These are phyloP conservation scores for Gossypium davidsonii DNA, from an alignment of 441 rosid genomes.

Conservation along the genomic window DNA sequence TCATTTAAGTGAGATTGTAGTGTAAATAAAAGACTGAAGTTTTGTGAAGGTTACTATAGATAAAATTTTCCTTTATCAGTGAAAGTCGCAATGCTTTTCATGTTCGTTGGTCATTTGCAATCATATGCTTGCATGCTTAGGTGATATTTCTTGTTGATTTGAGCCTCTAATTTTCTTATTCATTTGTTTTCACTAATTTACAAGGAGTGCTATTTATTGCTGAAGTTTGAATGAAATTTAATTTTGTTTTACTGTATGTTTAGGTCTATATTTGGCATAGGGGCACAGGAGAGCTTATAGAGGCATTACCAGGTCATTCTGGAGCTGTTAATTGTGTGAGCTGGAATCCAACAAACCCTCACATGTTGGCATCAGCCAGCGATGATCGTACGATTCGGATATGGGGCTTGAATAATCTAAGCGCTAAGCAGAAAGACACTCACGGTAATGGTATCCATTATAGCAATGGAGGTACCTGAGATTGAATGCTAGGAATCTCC, in stretches of 20 bases:
- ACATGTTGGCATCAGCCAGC: conserved; percentile 69
- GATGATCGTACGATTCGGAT: conserved; percentile 72
- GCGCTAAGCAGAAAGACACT: conserved; percentile 22
- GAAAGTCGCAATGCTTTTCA: neutral
- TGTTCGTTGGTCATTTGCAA: neutral
- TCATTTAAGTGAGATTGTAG: neutral
- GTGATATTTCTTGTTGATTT: neutral
- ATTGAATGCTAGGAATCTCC: neutral
- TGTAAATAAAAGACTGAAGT: neutral
- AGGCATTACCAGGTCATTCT: conserved; percentile 51
- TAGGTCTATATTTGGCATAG: conserved; percentile 73
- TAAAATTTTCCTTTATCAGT: neutral
- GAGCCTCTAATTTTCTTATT: neutral
- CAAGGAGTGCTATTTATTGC: neutral
- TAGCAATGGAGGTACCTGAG: conserved; percentile 39
- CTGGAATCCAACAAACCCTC: conserved; percentile 65
- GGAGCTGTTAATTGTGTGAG: conserved; percentile 72
- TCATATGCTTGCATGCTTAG: neutral
- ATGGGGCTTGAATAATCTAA: conserved; percentile 55
- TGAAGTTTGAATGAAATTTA: neutral
- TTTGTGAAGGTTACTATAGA: neutral
- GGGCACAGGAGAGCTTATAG: conserved; percentile 40
- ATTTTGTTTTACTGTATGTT: conserved; percentile 11
- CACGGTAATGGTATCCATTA: conserved; percentile 41
- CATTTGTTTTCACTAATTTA: neutral